Base-by-base conservation (phyloP, 805 yeast species). In the Hanseniaspora thailandica region DNA sequence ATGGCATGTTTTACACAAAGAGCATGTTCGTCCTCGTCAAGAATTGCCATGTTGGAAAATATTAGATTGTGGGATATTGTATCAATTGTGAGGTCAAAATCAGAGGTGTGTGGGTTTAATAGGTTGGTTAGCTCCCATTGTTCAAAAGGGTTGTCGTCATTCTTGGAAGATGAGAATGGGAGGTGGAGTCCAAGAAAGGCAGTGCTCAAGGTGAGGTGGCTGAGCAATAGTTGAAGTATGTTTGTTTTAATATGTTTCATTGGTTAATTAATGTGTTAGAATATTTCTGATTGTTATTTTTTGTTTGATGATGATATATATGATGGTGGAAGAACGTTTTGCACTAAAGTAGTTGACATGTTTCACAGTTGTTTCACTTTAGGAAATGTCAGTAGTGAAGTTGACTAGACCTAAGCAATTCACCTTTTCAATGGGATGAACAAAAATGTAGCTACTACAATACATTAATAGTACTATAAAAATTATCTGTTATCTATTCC, bases 1-100 rank as follows among this genome's bases (percentile, higher is more conserved):
- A 49, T 33, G 2, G 47, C 47, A 2, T 33, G 26, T 25, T 49
- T 43, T 15, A 49, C 28, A 35, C 53, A 49, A 4, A 34, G 12
- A 9, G 19, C 22, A 17, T 49, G 28, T 8, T 28, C 45, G 22
- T 25, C 30, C 17, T 43, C 15, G 17, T 25, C n/a, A 13, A 26
- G 15, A 13, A 26, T 6, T 7, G 9, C 23, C 17, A 9, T 30
- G 22, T 43, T 13, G 7, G 20, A n/a, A n/a, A 10, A 15, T 2
- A 26, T 13, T 40, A 40, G 19, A 23, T 40, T 25, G 3, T 5
- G 12, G 28, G 10, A 15, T 23, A 40, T 15, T 15, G 44, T 40
- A 6, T 36, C 23, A 12, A 36, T 19, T 3, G 26, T 20, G 12
- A 20, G 12, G 5, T 20, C 25, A 19, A 36, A 36, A 7, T 36